phyloP scores from a whole-genome alignment of 2,329 filamentous ascomycete species.

The Mariannaea sp. region DNA sequence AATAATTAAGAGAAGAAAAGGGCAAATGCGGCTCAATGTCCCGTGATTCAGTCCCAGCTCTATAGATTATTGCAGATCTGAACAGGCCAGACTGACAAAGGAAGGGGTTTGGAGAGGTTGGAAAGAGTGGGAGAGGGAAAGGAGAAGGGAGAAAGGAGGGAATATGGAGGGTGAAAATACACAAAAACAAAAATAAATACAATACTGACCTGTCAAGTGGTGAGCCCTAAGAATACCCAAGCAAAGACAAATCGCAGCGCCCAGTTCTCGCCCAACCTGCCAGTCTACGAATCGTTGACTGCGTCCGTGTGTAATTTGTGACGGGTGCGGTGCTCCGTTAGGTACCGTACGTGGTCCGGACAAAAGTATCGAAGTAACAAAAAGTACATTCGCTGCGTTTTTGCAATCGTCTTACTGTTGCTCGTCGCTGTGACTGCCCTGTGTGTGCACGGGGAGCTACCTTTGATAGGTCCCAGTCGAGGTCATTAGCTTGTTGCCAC shows the following conservation, averaged over 20 bases:
- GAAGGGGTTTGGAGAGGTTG: conserved; percentile 4
- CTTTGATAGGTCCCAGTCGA: too few species aligned
- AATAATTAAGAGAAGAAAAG: background rate
- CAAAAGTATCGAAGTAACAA: too few species aligned
- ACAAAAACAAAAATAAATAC: too few species aligned
- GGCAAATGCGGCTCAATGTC: background rate
- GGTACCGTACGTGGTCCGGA: too few species aligned
- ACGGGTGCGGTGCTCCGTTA: background rate
- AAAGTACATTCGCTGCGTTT: too few species aligned
- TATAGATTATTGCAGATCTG: background rate
- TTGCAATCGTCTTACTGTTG: background rate
- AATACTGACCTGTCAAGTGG: too few species aligned
- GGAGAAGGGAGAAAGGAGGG: background rate
- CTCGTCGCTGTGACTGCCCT: background rate
- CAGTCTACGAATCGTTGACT: background rate
- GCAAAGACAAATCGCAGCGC: conserved; percentile 23
- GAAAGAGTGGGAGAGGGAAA: conserved; percentile 4
- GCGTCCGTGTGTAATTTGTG: background rate
- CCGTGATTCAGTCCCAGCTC: background rate
- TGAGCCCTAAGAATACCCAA: conserved; percentile 11
- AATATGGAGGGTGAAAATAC: conserved; percentile 7
- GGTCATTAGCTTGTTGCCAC: too few species aligned
- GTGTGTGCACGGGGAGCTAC: too few species aligned
- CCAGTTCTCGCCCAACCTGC: background rate
- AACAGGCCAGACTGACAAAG: background rate